Conservation (phyloP, 2,329 filamentous ascomycete species). For the Ophiocordyceps robertsii region DNA sequence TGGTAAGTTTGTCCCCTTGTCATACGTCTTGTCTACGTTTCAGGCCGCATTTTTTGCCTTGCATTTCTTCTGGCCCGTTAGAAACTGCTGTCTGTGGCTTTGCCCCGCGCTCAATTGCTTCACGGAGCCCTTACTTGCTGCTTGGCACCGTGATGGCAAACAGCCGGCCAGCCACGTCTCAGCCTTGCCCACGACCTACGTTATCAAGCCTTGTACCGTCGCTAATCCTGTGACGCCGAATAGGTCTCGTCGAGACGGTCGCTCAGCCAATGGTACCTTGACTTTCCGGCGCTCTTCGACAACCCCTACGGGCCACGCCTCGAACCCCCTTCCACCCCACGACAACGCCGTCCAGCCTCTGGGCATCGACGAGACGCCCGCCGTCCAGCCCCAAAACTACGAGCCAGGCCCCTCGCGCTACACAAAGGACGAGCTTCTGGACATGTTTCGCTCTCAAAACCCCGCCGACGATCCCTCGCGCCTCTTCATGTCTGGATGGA, state of each 20-base stretch:
- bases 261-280: slow-evolving; percentile 47
- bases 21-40: neutral
- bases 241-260: slow-evolving; percentile 46
- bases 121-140: too few relatives aligned
- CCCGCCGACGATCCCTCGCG: slow-evolving; percentile 41
- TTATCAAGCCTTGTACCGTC: neutral
- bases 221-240: neutral
- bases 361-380: slow-evolving; percentile 18
- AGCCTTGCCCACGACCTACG: neutral
- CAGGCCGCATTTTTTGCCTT: slow-evolving; percentile 4
- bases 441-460: slow-evolving; percentile 47
- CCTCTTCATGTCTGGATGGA: slow-evolving; percentile 67
- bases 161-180: neutral
- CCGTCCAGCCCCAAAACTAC: slow-evolving; percentile 15
- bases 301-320: slow-evolving; percentile 32
- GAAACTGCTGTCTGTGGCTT: too few relatives aligned
- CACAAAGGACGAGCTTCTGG: slow-evolving; percentile 64
- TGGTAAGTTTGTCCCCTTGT: slow-evolving; percentile 42
- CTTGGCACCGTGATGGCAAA: too few relatives aligned
- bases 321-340: slow-evolving; percentile 21
- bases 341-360: slow-evolving; percentile 27
- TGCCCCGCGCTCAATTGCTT: too few relatives aligned
- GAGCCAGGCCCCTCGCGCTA: slow-evolving; percentile 46
- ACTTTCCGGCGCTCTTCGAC: slow-evolving; percentile 52
- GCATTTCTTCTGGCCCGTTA: too few relatives aligned